These are phyloP conservation scores for Phytophthora constricta DNA, from an alignment of 352 stramenopile species.

Conservation along the genomic window DNA sequence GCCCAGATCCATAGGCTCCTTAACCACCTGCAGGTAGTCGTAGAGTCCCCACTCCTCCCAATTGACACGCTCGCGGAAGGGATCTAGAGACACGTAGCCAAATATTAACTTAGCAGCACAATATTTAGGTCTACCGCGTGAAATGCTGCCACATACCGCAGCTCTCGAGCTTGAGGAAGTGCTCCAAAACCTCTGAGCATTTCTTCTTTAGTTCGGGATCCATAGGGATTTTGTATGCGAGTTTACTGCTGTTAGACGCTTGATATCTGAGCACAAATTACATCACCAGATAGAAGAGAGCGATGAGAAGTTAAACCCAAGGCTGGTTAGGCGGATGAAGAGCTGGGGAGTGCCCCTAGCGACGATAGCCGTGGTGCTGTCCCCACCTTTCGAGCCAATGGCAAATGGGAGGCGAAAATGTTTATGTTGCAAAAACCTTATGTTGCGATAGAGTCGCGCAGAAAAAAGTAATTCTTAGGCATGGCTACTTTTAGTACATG, in stretches of 20 bases:
- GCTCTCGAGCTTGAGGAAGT: slow-evolving; percentile 84
- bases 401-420: not conserved
- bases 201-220: slow-evolving; percentile 85
- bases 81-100: slow-evolving; percentile 56
- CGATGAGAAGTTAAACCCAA: not conserved
- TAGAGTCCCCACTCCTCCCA: slow-evolving; percentile 91
- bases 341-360: not conserved
- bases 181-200: slow-evolving; percentile 79
- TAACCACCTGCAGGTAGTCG: slow-evolving; percentile 92
- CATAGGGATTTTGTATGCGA: slow-evolving; percentile 38
- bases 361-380: not conserved
- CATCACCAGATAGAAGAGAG: slow-evolving; percentile 17
- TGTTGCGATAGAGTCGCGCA: not conserved
- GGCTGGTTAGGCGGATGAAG: not conserved
- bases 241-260: not conserved
- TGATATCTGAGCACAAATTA: slow-evolving; percentile 13
- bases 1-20: slow-evolving; percentile 92
- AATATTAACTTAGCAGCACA: too few species aligned
- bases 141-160: too few species aligned
- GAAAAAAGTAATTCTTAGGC: not conserved
- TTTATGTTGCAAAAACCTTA: too few species aligned
- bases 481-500: not conserved
- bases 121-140: too few species aligned
- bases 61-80: slow-evolving; percentile 88
- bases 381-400: slow-evolving; percentile 37